Evolutionary conservation across 225 moss, liverwort and hornwort genomes (phyloP), one percentile per base, ranked within the genome.

Genomic region (Sphagnum tenellum): DNA sequence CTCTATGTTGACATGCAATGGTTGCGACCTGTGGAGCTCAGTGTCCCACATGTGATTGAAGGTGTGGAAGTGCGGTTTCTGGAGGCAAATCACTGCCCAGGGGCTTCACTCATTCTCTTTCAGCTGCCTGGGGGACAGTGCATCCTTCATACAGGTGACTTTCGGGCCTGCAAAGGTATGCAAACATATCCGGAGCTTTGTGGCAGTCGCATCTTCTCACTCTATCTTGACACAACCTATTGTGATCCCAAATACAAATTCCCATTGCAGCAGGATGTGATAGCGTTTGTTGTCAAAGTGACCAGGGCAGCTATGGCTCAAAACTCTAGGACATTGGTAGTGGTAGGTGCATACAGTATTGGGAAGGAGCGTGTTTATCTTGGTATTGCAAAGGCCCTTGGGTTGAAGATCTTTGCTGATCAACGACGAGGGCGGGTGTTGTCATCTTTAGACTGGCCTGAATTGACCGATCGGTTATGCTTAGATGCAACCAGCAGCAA

Each of bases 51-150:
- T 3, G 46, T 70, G 54, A 82, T 95, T 60, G 86, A 89, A 60
- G 86, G 78, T 13, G 83, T 95, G 14, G 14, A 85, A 71, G 89
- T 92, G 67, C 74, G 70, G 65, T 84, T 89, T 79, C 61, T 95
- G 73, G 92, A 89, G 69, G 95, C 95, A 72, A 95, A 95, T 70
- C 95, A 95, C 72, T 95, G 89, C 67, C 95, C 92, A 13, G 95
- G 92, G 9, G 92, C 95, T 57, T 92, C 95, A 65, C 82, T 95
- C 3, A 81, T 95, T 47, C 81, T 88, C 59, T 92, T 92, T 65
- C 78, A 86, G 64, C 84, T 84, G 5, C 70, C 69, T 55, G 61
- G 77, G 72, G 89, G 89, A 62, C 80, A 85, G 46, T 76, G 84
- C 60, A 88, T 92, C 55, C 72, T 92, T 47, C 92, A 95, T 75